phyloP scores from a whole-genome alignment of 1,139 yeast genomes.

The Debaryomycetaceae sp. region DNA sequence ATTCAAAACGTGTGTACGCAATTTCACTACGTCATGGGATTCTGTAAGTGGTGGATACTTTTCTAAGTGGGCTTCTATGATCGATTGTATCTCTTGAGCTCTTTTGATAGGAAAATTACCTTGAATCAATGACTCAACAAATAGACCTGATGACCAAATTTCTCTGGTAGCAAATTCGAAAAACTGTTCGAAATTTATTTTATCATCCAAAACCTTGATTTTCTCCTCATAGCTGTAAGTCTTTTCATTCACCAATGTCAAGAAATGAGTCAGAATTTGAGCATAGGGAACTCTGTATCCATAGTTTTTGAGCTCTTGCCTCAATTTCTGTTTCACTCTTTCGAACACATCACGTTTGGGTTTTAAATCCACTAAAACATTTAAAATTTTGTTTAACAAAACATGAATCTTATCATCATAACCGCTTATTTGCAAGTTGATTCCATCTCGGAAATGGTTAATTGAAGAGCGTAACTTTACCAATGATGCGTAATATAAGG shows the following conservation, averaged over 20 bases:
- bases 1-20: slow-evolving; percentile 40
- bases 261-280: slow-evolving; percentile 64
- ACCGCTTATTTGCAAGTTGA: slow-evolving; percentile 67
- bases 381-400: slow-evolving; percentile 58
- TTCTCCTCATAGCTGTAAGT: slow-evolving; percentile 66
- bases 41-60: slow-evolving; percentile 36
- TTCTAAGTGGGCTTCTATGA: slow-evolving; percentile 18
- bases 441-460: slow-evolving; percentile 63
- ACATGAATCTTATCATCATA: slow-evolving; percentile 76
- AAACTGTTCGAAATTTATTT: slow-evolving; percentile 49
- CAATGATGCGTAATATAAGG: slow-evolving; percentile 77
- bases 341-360: slow-evolving; percentile 61
- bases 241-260: slow-evolving; percentile 64
- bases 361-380: slow-evolving; percentile 48
- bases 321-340: slow-evolving; percentile 59
- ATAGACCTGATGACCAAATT: slow-evolving; percentile 47
- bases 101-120: slow-evolving; percentile 69
- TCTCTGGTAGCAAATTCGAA: slow-evolving; percentile 35
- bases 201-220: slow-evolving; percentile 43
- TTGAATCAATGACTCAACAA: slow-evolving; percentile 67
- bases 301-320: slow-evolving; percentile 64
- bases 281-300: slow-evolving; percentile 73
- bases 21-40: slow-evolving; percentile 18
- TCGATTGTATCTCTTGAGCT: slow-evolving; percentile 34
- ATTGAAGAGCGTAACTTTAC: slow-evolving; percentile 71